These are phyloP conservation scores for Hypomontagnella monticulosa DNA, from an alignment of 495 filamentous ascomycete genomes.

Conservation along the genomic window DNA sequence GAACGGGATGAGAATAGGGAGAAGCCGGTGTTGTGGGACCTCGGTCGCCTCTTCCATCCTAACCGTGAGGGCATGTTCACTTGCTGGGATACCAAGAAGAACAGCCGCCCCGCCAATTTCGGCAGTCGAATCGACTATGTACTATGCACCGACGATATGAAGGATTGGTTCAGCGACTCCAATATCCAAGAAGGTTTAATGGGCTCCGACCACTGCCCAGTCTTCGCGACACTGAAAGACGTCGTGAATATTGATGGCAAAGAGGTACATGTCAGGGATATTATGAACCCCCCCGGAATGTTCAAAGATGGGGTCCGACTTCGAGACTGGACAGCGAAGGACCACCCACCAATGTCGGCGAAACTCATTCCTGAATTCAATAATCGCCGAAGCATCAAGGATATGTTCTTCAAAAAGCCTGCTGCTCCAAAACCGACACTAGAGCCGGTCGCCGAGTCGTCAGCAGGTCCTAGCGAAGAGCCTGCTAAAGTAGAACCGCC, in stretches of 20 bases:
- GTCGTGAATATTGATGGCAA: constrained; percentile 61
- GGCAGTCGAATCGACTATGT: constrained; percentile 95
- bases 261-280: constrained; percentile 68
- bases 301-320: constrained; percentile 76
- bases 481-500: neutral
- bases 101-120: constrained; percentile 88
- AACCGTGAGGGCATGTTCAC: constrained; percentile 90
- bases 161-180: constrained; percentile 82
- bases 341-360: constrained; percentile 77
- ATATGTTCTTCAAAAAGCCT: constrained; percentile 81
- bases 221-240: constrained; percentile 81
- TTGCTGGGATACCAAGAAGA: constrained; percentile 89
- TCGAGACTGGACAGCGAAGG: constrained; percentile 71
- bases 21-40: constrained; percentile 80
- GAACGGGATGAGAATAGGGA: constrained; percentile 78
- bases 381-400: constrained; percentile 83
- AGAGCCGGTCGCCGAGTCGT: constrained; percentile 26
- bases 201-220: constrained; percentile 97
- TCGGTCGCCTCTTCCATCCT: constrained; percentile 85
- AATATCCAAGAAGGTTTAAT: constrained; percentile 96
- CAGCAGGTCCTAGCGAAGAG: constrained; percentile 13
- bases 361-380: constrained; percentile 89
- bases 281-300: constrained; percentile 82
- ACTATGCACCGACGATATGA: constrained; percentile 82
- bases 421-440: constrained; percentile 24